Evolutionary conservation across 345 rosid species (phyloP), one percentile per base, ranked within the genome.

Genomic region (Aurinia saxatilis): DNA sequence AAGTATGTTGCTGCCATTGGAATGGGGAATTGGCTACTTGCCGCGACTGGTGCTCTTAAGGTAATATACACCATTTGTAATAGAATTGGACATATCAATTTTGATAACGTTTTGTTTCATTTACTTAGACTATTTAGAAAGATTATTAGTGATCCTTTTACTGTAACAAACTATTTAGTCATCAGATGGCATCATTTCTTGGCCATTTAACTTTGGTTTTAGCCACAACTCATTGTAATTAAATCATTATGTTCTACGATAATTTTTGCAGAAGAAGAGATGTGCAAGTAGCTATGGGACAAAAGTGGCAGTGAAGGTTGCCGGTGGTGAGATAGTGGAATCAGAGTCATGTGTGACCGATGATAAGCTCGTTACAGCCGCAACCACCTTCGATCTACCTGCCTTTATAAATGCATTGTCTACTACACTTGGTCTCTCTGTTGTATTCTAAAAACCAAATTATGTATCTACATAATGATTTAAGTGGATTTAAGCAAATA

Each of bases 11-110:
- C 72, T 25, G 73, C 79, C 17, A 50, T 78, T 16, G 85, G 81
- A 12, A 73, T 76, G 64, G 85, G 85, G 14, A 64, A 62, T 34
- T 78, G 81, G 85, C 67, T 78, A 7, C 66, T 78, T 5, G 79
- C 81, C n/a, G 79, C 79, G 4, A 71, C 79, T 1, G 71, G 72
- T 0, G 67, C 62, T 63, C 76, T 81, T 6, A 71, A 78, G 84
- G 84, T 78, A 52, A 57, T 18, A 9, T 14, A 27, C 31, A 21
- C 25, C 25, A 21, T 21, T 21, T 21, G 25, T 21, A n/a, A n/a
- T n/a, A n/a, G n/a, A n/a, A n/a, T n/a, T n/a, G n/a, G n/a, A n/a
- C n/a, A n/a, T n/a, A n/a, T n/a, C n/a, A n/a, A n/a, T n/a, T n/a
- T n/a, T n/a, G n/a, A n/a, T n/a, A n/a, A n/a, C 25, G 2, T 21